These are phyloP conservation scores for Candida boidinii DNA, from an alignment of 805 yeast genomes.

Conservation along the genomic window DNA sequence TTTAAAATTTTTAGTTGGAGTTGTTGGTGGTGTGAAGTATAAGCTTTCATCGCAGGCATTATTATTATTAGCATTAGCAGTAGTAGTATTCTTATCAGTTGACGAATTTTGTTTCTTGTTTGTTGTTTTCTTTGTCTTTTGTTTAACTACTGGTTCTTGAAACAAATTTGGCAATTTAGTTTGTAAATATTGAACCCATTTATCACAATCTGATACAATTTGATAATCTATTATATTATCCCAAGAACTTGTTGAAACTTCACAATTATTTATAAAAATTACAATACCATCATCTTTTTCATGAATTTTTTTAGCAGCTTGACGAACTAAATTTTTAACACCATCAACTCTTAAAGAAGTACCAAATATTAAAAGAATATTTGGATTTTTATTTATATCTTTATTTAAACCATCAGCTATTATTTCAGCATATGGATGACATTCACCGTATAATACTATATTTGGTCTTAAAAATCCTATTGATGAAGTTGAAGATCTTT, in stretches of 20 bases:
- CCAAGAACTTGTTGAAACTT: slow-evolving; percentile 58
- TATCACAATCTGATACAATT: slow-evolving; percentile 72
- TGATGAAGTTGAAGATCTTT: slow-evolving; percentile 60
- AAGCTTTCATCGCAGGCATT: neutral
- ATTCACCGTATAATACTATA: slow-evolving; percentile 88
- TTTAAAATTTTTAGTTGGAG: slow-evolving; percentile 8
- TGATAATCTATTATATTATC: slow-evolving; percentile 69
- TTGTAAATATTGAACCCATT: slow-evolving; percentile 55
- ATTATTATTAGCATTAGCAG: neutral
- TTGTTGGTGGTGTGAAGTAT: slow-evolving; percentile 15
- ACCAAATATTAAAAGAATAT: slow-evolving; percentile 79
- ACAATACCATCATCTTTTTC: slow-evolving; percentile 71
- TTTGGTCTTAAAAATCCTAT: slow-evolving; percentile 81
- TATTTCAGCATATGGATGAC: slow-evolving; percentile 81
- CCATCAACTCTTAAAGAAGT: slow-evolving; percentile 91
- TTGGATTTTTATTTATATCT: slow-evolving; percentile 66
- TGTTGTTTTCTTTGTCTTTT: neutral
- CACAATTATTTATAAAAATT: slow-evolving; percentile 65
- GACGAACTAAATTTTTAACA: slow-evolving; percentile 67
- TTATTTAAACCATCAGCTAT: slow-evolving; percentile 60
- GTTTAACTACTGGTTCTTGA: slow-evolving; percentile 20
- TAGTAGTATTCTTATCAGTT: too few relatives aligned
- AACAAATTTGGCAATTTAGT: slow-evolving; percentile 53
- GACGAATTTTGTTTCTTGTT: neutral
- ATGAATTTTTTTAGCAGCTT: slow-evolving; percentile 61